Conservation (phyloP, 176 grass and related monocot genomes). For the Triticum dicoccoides region DNA sequence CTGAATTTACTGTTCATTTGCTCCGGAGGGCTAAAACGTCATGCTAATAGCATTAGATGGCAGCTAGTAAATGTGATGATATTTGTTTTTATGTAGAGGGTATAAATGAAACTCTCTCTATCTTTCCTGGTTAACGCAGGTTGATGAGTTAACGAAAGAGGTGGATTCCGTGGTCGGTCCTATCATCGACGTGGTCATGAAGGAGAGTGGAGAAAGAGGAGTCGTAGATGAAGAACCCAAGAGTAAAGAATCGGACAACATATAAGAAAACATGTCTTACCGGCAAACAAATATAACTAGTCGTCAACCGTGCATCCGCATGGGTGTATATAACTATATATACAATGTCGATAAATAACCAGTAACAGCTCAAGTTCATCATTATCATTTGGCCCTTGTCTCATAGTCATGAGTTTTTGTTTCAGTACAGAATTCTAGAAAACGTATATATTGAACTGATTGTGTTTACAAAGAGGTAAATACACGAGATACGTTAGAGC, state of each 20-base stretch:
- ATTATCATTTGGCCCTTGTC: too few relatives aligned
- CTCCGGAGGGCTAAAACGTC: too few relatives aligned
- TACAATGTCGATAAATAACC: too few relatives aligned
- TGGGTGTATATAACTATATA: too few relatives aligned
- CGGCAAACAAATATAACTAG: not conserved
- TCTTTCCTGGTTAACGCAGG: slow-evolving; percentile 12
- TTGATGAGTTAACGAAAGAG: slow-evolving; percentile 55
- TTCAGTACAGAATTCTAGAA: too few relatives aligned
- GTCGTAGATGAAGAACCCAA: not conserved
- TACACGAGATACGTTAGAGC: too few relatives aligned
- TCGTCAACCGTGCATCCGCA: not conserved
- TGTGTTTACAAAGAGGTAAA: too few relatives aligned
- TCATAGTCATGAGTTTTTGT: too few relatives aligned
- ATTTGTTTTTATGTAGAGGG: not conserved
- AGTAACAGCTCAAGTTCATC: too few relatives aligned
- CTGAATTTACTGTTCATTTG: too few relatives aligned
- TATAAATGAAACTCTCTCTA: not conserved
- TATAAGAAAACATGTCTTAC: not conserved
- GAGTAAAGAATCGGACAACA: not conserved
- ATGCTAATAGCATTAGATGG: too few relatives aligned
- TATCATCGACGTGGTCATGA: slow-evolving; percentile 32
- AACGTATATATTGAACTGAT: too few relatives aligned
- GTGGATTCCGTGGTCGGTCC: slow-evolving; percentile 51
- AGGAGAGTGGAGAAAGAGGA: not conserved
- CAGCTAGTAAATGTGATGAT: not conserved